A percentile compares a stretch with the other conserved stretches of the same genome.
These are phyloP conservation scores for Hyphodiscus sp. DNA, from an alignment of 2,329 filamentous ascomycete genomes.

Conservation along the genomic window DNA sequence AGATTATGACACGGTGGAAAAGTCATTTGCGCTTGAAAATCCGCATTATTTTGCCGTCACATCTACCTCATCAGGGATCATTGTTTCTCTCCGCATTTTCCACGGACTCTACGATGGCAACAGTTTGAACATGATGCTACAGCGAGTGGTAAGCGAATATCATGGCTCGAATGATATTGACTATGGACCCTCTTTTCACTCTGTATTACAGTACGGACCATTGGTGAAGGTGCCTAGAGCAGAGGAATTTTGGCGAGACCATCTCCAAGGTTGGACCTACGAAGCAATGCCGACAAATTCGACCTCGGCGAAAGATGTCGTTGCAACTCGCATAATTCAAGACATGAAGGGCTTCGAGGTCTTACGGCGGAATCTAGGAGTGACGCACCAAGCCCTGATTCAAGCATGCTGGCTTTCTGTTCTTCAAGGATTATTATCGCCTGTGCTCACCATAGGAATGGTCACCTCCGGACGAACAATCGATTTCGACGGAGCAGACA, in stretches of 20 bases:
- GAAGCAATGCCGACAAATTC: constrained; percentile 7
- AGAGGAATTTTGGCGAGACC: constrained; percentile 57
- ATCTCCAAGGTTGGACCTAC: constrained; percentile 22
- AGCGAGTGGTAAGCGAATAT: constrained; percentile 50
- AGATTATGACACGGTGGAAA: constrained; percentile 20
- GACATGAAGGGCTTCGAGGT: constrained; percentile 41
- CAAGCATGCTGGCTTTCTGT: constrained; percentile 68
- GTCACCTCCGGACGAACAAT: constrained; percentile 74
- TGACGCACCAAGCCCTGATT: constrained; percentile 73
- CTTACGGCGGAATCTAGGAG: constrained; percentile 52
- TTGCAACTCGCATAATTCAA: constrained; percentile 26
- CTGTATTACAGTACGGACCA: constrained; percentile 64
- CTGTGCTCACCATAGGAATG: constrained; percentile 51
- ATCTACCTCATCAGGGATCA: background rate
- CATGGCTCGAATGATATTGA: constrained; percentile 20
- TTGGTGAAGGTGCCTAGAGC: constrained; percentile 44
- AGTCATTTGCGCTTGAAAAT: constrained; percentile 19
- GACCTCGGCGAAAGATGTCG: constrained; percentile 14
- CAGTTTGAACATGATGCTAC: constrained; percentile 64
- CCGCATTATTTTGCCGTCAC: constrained; percentile 21
- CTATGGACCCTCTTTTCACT: constrained; percentile 52
- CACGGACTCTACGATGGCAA: constrained; percentile 84
- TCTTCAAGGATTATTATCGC: constrained; percentile 46
- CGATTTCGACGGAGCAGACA: constrained; percentile 57
- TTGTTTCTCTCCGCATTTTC: constrained; percentile 65